Evolutionary conservation across 345 rosid genomes (phyloP).

Genomic region (Stellera chamaejasme): DNA sequence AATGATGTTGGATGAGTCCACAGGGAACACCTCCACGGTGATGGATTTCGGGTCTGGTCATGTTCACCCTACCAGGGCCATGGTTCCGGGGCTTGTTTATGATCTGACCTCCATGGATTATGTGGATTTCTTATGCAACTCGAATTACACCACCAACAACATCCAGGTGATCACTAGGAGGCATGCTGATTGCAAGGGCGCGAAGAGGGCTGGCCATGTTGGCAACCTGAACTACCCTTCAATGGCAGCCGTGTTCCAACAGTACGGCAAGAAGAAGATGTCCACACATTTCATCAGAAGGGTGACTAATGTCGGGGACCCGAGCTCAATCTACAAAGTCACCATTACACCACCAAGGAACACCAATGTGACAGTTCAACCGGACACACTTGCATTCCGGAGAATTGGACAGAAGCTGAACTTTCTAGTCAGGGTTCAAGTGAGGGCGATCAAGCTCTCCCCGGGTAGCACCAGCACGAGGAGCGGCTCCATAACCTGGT

Average conservation of each 20-base stretch:
- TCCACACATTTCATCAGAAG: constrained; percentile 69
- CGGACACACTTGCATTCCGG: constrained; percentile 49
- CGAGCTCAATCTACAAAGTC: constrained; percentile 39
- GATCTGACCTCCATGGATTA: constrained; percentile 62
- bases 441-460: constrained; percentile 38
- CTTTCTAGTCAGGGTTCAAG: constrained; percentile 51
- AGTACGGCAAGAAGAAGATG: constrained; percentile 49
- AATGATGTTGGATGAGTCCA: constrained; percentile 70
- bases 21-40: constrained; percentile 56
- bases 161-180: constrained; percentile 58
- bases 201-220: constrained; percentile 56
- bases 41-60: constrained; percentile 81
- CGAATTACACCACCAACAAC: constrained; percentile 53
- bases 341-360: constrained; percentile 54
- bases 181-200: constrained; percentile 53
- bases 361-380: constrained; percentile 50
- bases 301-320: constrained; percentile 74
- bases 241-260: constrained; percentile 54
- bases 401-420: constrained; percentile 64
- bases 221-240: constrained; percentile 86
- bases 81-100: constrained; percentile 79
- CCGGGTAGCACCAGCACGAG: constrained; percentile 44
- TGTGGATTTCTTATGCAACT: constrained; percentile 71
- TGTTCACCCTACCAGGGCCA: constrained; percentile 81
- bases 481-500: constrained; percentile 75